Evolutionary conservation across 1,284 basidiomycete species (phyloP).

Genomic region (Sphaerobolus stellatus): DNA sequence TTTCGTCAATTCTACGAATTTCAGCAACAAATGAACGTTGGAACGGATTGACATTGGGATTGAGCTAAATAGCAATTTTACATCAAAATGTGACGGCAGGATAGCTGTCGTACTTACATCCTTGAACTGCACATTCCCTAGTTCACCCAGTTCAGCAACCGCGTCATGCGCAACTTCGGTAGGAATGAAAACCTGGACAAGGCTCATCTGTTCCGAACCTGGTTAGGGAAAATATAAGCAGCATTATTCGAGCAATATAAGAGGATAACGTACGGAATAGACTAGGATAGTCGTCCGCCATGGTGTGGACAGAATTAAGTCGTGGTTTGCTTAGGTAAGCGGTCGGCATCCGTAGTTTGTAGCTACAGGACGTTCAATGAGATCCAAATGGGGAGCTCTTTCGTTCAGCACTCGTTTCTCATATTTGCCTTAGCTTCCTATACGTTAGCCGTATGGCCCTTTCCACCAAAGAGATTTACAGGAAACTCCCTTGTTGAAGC

Average conservation of each 20-base stretch:
- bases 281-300: conserved; percentile 79
- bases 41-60: conserved; percentile 94
- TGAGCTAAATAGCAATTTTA: conserved; percentile 59
- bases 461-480: conserved; percentile 81
- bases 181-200: conserved; percentile 97
- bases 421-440: conserved; percentile 4
- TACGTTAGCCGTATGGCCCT: conserved; percentile 65
- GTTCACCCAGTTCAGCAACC: conserved; percentile 91
- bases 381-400: neutral
- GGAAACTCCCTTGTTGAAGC: conserved; percentile 82
- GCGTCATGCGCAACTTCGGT: conserved; percentile 97
- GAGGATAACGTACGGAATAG: conserved; percentile 67
- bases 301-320: conserved; percentile 25
- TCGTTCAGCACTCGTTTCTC: neutral
- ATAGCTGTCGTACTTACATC: conserved; percentile 62
- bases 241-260: neutral
- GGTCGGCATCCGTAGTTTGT: neutral
- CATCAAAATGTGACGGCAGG: neutral
- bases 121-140: conserved; percentile 97
- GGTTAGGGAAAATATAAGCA: conserved; percentile 1
- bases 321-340: neutral
- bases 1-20: conserved; percentile 93
- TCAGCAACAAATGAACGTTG: conserved; percentile 98
- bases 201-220: conserved; percentile 97
- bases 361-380: neutral